phyloP scores from a whole-genome alignment of 1,284 basidiomycete genomes.

The Apiotrichum siamense region DNA sequence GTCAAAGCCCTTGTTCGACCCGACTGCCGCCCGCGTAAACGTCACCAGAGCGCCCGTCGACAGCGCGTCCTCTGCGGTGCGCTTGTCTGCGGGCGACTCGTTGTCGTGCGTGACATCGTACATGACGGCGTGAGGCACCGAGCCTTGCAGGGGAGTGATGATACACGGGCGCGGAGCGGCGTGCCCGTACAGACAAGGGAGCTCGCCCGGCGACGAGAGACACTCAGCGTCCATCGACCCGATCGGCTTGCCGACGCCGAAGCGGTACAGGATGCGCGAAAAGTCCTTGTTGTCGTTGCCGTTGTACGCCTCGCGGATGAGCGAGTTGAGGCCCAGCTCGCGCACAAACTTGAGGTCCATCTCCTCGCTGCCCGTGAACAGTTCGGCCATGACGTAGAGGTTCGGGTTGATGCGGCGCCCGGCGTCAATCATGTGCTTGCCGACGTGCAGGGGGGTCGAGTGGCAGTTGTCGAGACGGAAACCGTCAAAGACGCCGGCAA shows the following conservation, averaged over 20 bases:
- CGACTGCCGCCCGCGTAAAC: slow-evolving; percentile 77
- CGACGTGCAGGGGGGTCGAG: slow-evolving; percentile 91
- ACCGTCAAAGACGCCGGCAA: slow-evolving; percentile 81
- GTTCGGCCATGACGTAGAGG: slow-evolving; percentile 90
- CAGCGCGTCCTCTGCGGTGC: slow-evolving; percentile 86
- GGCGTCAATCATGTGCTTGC: slow-evolving; percentile 83
- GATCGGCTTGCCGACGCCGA: slow-evolving; percentile 70
- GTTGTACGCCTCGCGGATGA: slow-evolving; percentile 88
- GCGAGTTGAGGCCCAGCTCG: slow-evolving; percentile 80
- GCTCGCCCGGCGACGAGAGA: slow-evolving; percentile 65
- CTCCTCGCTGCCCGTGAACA: slow-evolving; percentile 93
- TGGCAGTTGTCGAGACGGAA: slow-evolving; percentile 98
- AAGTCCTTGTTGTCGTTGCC: slow-evolving; percentile 80
- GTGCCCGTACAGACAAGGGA: slow-evolving; percentile 64
- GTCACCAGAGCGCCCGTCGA: slow-evolving; percentile 81
- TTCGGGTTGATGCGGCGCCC: slow-evolving; percentile 83
- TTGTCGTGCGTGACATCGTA: slow-evolving; percentile 96
- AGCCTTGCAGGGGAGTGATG: slow-evolving; percentile 74
- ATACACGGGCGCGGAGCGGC: slow-evolving; percentile 66
- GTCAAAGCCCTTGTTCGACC: slow-evolving; percentile 91
- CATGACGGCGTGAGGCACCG: slow-evolving; percentile 79
- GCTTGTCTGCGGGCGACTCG: slow-evolving; percentile 78
- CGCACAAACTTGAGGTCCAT: slow-evolving; percentile 88
- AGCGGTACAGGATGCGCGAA: slow-evolving; percentile 73
- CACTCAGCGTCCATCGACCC: slow-evolving; percentile 88